phyloP scores from a whole-genome alignment of 345 rosid genomes.

The Boechera retrofracta region DNA sequence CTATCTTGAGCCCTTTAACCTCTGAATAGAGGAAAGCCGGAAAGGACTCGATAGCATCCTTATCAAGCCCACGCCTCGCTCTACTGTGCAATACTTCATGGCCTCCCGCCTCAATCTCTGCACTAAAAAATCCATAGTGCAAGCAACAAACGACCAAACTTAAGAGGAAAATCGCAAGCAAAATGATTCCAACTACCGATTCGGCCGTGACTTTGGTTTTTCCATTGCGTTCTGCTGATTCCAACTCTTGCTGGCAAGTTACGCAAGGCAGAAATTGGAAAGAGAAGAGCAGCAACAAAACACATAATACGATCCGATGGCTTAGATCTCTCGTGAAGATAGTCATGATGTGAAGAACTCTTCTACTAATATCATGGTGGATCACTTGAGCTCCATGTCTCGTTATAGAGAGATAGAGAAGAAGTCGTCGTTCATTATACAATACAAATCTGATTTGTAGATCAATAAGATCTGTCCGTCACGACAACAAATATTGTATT shows the following conservation, averaged over 20 bases:
- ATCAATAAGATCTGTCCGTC: slow-evolving; percentile 19
- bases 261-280: neutral
- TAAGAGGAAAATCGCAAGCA: slow-evolving; percentile 8
- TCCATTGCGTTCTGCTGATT: neutral
- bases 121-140: neutral
- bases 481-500: slow-evolving; percentile 17
- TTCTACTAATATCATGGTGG: neutral
- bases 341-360: slow-evolving; percentile 18
- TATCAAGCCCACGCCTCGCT: slow-evolving; percentile 52
- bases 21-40: slow-evolving; percentile 69
- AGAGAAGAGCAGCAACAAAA: slow-evolving; percentile 17
- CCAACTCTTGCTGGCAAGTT: slow-evolving; percentile 24
- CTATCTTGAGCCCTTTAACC: slow-evolving; percentile 63
- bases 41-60: slow-evolving; percentile 55
- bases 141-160: slow-evolving; percentile 9
- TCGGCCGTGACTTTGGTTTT: neutral
- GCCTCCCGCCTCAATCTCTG: neutral
- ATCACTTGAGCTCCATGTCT: slow-evolving; percentile 21
- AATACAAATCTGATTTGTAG: slow-evolving; percentile 10
- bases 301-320: slow-evolving; percentile 3
- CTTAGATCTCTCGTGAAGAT: slow-evolving; percentile 21
- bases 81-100: neutral
- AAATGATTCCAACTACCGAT: slow-evolving; percentile 14
- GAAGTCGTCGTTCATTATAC: slow-evolving; percentile 2
- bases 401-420: slow-evolving; percentile 1